Base-by-base conservation (phyloP, 306 rosid genomes). In the Hippophae rhamnoides region DNA sequence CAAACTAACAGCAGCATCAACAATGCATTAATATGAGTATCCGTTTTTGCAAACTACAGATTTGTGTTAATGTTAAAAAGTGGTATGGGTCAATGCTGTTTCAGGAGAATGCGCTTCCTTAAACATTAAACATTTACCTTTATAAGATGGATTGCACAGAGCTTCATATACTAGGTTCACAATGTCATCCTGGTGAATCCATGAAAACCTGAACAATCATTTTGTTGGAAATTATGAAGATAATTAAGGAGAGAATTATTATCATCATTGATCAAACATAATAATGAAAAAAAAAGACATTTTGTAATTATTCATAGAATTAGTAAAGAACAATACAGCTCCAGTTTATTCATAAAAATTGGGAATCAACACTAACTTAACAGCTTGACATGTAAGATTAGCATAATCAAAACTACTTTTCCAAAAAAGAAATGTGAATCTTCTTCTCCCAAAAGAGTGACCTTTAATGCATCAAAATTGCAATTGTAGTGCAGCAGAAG, bases 161-260 rank as follows among this genome's bases (percentile, higher is more conserved):
- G 97, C 90, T 80, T 92, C 96, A 25, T 88, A 92, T 62, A 92
- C 76, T 58, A 92, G 79, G 80, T 73, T 77, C 75, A 88, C 96
- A 65, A 92, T 82, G 85, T 92, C 97, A 52, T 92, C 99, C 76
- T 85, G 70, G 75, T 88, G 99, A 88, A 92, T 92, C 99, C 96
- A 92, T 14, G 99, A 92, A 78, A 88, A 88, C 96, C 99, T 92
- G 75, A 62, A 48, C 5, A 59, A 57, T 26, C 12, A 38, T 41
- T 56, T 13, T 41, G 13, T 52, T 46, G 46, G 31, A 63, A n/a
- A 26, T 58, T 13, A 10, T 58, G 47, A 27, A 52, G 52, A 43
- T 9, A 13, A 10, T 5, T 10, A 46, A 13, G 50, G 13, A 13
- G 50, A 46, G 10, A 13, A 31, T 2, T 31, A 31, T 31, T 31